phyloP scores from a whole-genome alignment of 202 grass and related monocot species.

The Brachypodium distachyon region DNA sequence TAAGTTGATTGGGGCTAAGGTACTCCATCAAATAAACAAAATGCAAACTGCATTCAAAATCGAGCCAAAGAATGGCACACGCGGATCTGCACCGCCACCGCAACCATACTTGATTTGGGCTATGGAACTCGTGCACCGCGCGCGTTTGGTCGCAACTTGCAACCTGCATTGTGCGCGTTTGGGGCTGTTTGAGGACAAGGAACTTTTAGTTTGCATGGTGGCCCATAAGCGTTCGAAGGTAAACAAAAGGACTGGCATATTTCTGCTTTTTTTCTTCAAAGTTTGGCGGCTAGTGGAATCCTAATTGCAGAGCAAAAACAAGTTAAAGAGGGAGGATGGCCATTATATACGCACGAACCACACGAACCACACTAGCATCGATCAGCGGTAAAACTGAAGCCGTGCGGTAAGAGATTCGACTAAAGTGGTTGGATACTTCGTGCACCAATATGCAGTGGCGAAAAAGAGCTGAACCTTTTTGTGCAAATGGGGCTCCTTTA shows the following conservation, averaged over 20 bases:
- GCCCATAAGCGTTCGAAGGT: too few relatives aligned
- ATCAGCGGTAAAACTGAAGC: not conserved
- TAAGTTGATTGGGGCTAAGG: too few relatives aligned
- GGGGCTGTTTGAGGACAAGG: not conserved
- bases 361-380: not conserved
- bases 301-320: not conserved
- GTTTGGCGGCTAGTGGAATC: not conserved
- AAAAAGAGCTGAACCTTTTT: not conserved
- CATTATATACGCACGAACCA: not conserved
- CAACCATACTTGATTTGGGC: too few relatives aligned
- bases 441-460: not conserved
- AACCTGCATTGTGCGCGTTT: not conserved
- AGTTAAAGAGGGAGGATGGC: not conserved
- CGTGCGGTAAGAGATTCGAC: not conserved
- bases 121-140: too few relatives aligned
- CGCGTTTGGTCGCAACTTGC: too few relatives aligned
- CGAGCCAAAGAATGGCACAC: not conserved
- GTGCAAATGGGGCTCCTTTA: slow-evolving; percentile 24
- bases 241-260: too few relatives aligned
- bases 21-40: too few relatives aligned
- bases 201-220: too few relatives aligned
- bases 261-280: not conserved
- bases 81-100: not conserved
- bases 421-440: slow-evolving; percentile 5
- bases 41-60: not conserved